Base-by-base conservation (phyloP, 345 rosid genomes). In the Balakata baccata region DNA sequence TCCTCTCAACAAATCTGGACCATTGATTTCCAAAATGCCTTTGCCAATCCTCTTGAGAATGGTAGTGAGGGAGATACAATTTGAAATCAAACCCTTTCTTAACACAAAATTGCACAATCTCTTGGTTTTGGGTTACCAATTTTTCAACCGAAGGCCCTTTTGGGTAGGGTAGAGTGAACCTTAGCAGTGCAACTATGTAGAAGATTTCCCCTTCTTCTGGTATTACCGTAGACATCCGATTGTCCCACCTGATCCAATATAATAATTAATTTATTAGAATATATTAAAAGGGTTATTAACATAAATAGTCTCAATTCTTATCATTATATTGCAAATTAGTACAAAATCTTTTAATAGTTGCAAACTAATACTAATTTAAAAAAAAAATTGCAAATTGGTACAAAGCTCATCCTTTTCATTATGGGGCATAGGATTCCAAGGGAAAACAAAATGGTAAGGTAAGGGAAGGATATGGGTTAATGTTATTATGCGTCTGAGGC, bases 121-220 rank as follows among this genome's bases (percentile, higher is more conserved):
- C 91, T 0, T 77, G 81, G 69, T 94, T 94, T 65, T 90, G 92
- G 38, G 77, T 71, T 11, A 90, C 92, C 88, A 86, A 3, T 71
- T 82, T 80, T 18, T 88, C 87, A 0, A 84, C 86, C 18, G 82
- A 47, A 3, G 83, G 76, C 8, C 80, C 83, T 0, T 83, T 72
- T 0, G 85, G 80, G 59, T 62, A 69, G 10, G 88, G 86, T 16
- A 63, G 79, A 61, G 84, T 77, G 66, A 86, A 92, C 57, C 98
- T 83, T 47, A 94, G 95, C 81, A 94, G 78, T 34, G 97, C 98
- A 72, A 92, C 94, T 3, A 92, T 77, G 79, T 94, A 94, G 86
- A 94, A 94, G 18, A 92, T 77, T 41, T 89, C 97, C n/a, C 92
- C 96, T 45, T 66, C 66, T 6, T 81, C 86, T 11, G 98, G 98